Evolutionary conservation across 805 yeast genomes (phyloP), one percentile per base, ranked within the genome.

Genomic region (Torulaspora indica): DNA sequence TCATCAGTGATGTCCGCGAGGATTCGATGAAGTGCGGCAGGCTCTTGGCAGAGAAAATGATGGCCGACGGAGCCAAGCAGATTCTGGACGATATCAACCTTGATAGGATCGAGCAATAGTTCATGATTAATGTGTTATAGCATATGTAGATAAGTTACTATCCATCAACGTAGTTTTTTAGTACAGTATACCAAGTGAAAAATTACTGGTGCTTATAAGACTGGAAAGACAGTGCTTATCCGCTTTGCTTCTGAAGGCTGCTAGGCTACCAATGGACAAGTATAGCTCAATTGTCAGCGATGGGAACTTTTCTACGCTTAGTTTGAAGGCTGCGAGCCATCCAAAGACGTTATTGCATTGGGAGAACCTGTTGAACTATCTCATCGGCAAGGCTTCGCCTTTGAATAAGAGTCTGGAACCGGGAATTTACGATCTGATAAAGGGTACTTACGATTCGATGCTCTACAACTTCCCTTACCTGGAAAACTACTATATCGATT

Each of bases 31-130:
- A 63, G 24, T 75, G 85, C 34, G 98, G 98, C 43, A 69, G 70
- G 38, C 68, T 71, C 35, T 70, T 93, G 51, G 97, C 95, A 15
- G 70, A 73, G 31, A 69, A 67, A 54, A 73, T 91, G 69, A 75
- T 82, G 35, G 75, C 71, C 13, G 74, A 76, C 48, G 98, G 98
- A 34, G 98, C 95, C 10, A 86, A 83, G 63, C 70, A 69, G 43
- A 91, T 91, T 39, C 74, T 91, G 53, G 93, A 88, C 55, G 79
- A 73, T 52, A 86, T 91, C 53, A 85, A 88, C 58, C 79, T 80
- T 54, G 81, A 79, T 43, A 79, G 76, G 61, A 77, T 85, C 53
- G 58, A 64, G 25, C 64, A 66, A 55, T 58, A 42, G 50, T 32
- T 25, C 22, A 23, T 27, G 18, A 29, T 34, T 29, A 28, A 15